phyloP scores from a whole-genome alignment of 2,329 filamentous ascomycete genomes.

The Exophiala lecanii-corni region DNA sequence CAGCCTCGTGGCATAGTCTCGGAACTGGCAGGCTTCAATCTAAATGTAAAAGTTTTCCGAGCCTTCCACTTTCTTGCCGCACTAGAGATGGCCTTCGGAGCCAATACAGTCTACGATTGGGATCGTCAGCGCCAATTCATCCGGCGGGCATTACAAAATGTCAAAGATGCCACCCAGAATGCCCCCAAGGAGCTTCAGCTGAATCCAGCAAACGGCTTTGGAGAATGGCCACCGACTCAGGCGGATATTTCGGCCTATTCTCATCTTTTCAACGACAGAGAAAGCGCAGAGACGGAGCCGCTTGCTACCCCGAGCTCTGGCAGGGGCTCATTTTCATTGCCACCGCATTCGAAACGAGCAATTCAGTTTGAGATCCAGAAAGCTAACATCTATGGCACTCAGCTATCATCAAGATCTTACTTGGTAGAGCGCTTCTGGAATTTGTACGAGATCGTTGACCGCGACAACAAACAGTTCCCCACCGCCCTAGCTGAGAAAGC shows the following conservation, averaged over 20 bases:
- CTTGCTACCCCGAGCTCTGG: conserved; percentile 8
- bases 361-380: conserved; percentile 87
- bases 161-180: conserved; percentile 63
- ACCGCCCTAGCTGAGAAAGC: conserved; percentile 13
- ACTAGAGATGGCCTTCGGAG: conserved; percentile 78
- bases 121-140: conserved; percentile 70
- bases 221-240: conserved; percentile 26
- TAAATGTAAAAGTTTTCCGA: conserved; percentile 70
- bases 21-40: conserved; percentile 73
- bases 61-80: conserved; percentile 75
- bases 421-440: conserved; percentile 83
- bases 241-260: conserved; percentile 24
- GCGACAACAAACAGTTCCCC: conserved; percentile 24
- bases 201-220: conserved; percentile 23
- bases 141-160: conserved; percentile 64
- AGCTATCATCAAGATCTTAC: conserved; percentile 75
- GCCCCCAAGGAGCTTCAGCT: conserved; percentile 61
- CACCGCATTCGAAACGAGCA: conserved; percentile 17
- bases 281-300: conserved; percentile 13
- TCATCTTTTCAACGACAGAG: conserved; percentile 23
- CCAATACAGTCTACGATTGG: conserved; percentile 70
- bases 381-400: conserved; percentile 79
- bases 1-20: conserved; percentile 67
- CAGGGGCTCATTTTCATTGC: conserved; percentile 19
- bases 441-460: conserved; percentile 62